Base-by-base conservation (phyloP, 2,329 filamentous ascomycete genomes). In the Arthrobotrys sinensis region DNA sequence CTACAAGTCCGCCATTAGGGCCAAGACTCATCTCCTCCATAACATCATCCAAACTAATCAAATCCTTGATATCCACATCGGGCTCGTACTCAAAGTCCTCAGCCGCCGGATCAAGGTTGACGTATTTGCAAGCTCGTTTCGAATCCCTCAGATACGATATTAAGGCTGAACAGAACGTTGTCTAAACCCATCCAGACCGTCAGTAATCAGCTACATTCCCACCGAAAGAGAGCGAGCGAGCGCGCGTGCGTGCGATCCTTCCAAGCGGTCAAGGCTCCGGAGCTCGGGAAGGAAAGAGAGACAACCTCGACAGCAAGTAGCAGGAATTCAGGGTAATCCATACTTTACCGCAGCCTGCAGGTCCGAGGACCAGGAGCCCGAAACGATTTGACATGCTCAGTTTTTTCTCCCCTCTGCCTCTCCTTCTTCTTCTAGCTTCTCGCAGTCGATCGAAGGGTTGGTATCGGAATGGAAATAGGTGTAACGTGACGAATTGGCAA, bases 51-150 rank as follows among this genome's bases (percentile, higher is more conserved):
- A 97, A 90, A 11, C 92, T 93, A 85, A 97, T 97, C 80, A 97
- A 89, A 82, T 97, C 94, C 84, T 94, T 95, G 87, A 97, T 97
- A 85, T 97, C 94, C 82, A 97, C 90, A 84, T 97, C 94, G 21
- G 94, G 96, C 81, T 93, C 88, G 86, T 97, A 97, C 83, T 91
- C 91, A 85, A 99, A 98, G 60, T 91, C 88, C 85, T 97, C 94
- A 83, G 96, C 96, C 71, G 96, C 96, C 5, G 96, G 96, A 84
- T 99, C 96, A 82, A 99, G 93, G 86, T 99, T 99, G 84, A 99
- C 92, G 86, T 76, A 81, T 80, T 72, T 82, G 80, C 81, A 82
- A 63, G 81, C 81, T 45, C 81, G 79, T 63, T 82, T 82, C 60
- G 80, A 80, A 83, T 94, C 92, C 82, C 93, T 91, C 28, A 98